Conservation (phyloP, 2,329 filamentous ascomycete genomes). For the Nigrograna mackinnonii region DNA sequence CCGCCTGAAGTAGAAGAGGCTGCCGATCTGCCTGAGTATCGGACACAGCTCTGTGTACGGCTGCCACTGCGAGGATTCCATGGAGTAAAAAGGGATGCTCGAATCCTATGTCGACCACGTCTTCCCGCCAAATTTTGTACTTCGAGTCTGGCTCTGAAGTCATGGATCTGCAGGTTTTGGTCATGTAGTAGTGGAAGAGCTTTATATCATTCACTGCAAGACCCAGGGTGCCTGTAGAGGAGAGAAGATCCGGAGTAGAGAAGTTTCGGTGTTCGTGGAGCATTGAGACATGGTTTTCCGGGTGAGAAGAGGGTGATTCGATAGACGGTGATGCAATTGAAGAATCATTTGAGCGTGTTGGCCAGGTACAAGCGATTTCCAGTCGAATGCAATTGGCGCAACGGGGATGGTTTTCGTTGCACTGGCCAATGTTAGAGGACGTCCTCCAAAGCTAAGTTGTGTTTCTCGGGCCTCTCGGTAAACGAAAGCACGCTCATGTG, state of each 20-base stretch:
- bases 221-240: background rate
- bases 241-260: background rate
- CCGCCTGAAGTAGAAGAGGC: slow-evolving; percentile 4
- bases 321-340: background rate
- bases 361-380: slow-evolving; percentile 34
- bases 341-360: slow-evolving; percentile 9
- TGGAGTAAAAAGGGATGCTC: slow-evolving; percentile 44
- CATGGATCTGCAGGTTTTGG: slow-evolving; percentile 13
- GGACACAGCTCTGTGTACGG: slow-evolving; percentile 30
- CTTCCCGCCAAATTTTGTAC: slow-evolving; percentile 5
- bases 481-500: background rate
- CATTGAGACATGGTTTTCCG: slow-evolving; percentile 2
- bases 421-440: slow-evolving; percentile 14
- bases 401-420: slow-evolving; percentile 32
- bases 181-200: slow-evolving; percentile 13
- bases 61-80: slow-evolving; percentile 42
- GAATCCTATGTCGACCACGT: slow-evolving; percentile 32
- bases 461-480: background rate
- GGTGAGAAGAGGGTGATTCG: slow-evolving; percentile 11
- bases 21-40: background rate
- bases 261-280: slow-evolving; percentile 3
- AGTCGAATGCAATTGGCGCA: slow-evolving; percentile 34
- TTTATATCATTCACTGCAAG: slow-evolving; percentile 9
- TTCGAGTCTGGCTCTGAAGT: slow-evolving; percentile 1
- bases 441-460: background rate